A percentile compares a stretch with the other conserved stretches of the same genome.
These are phyloP conservation scores for Rhodomyrtus psidioides DNA, from an alignment of 441 rosid genomes.

Conservation along the genomic window DNA sequence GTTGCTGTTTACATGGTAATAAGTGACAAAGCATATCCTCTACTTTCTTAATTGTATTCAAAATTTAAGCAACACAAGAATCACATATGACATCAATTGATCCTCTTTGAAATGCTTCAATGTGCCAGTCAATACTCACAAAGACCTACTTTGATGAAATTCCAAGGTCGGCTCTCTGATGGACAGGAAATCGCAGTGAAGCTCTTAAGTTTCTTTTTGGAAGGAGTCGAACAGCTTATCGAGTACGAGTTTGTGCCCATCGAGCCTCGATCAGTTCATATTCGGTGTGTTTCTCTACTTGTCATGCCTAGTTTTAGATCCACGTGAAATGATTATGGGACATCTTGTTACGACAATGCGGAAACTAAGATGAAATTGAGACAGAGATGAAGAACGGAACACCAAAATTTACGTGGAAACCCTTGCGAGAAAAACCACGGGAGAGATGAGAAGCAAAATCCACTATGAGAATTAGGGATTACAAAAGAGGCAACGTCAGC, in stretches of 20 bases:
- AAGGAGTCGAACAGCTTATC: conserved; percentile 32
- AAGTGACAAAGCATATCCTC: not conserved
- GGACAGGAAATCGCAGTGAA: conserved; percentile 36
- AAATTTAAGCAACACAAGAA: not conserved
- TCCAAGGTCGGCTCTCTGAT: not conserved
- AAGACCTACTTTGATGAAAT: not conserved
- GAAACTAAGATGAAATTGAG: no score
- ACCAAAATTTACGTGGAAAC: no score
- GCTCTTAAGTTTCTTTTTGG: conserved; percentile 31
- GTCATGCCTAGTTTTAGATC: not conserved
- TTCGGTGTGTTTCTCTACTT: conserved; percentile 15
- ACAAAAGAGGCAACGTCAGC: no score
- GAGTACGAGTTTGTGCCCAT: conserved; percentile 29
- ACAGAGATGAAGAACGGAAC: no score
- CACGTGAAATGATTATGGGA: no score
- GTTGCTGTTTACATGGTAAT: not conserved
- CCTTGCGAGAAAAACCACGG: no score
- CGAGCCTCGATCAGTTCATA: conserved; percentile 32
- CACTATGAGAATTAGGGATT: no score
- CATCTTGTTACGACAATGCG: no score
- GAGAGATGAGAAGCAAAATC: no score
- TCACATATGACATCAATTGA: not conserved
- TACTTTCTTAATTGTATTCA: not conserved
- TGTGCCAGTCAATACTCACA: not conserved
- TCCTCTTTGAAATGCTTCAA: not conserved